Conservation (phyloP, 2,329 filamentous ascomycete species). For the Exophiala viscosa region DNA sequence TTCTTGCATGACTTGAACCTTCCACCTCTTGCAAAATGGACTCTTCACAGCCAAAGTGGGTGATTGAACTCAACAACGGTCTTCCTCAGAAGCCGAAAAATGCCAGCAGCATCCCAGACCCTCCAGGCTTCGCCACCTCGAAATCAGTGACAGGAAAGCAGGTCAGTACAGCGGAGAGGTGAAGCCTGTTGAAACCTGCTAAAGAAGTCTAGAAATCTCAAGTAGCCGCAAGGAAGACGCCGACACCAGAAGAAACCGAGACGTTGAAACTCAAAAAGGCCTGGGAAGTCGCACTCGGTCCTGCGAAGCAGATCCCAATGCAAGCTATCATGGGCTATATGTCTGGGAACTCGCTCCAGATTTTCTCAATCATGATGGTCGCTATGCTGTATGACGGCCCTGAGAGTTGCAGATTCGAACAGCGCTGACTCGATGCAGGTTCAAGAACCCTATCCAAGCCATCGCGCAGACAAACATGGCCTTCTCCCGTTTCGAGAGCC, state of each 20-base stretch:
- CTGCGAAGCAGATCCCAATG: constrained; percentile 93
- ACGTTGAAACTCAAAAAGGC: constrained; percentile 97
- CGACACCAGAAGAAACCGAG: constrained; percentile 71
- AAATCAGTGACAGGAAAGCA: constrained; percentile 56
- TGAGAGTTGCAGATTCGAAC: not conserved
- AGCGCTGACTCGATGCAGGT: constrained; percentile 39
- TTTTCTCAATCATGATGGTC: constrained; percentile 99
- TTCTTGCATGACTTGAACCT: not conserved
- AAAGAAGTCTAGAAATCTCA: constrained; percentile 29
- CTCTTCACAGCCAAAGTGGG: constrained; percentile 70
- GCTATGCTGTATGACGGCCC: constrained; percentile 61
- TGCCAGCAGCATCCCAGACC: constrained; percentile 67
- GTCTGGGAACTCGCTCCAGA: constrained; percentile 96
- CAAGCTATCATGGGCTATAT: constrained; percentile 99
- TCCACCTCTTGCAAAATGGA: constrained; percentile 14
- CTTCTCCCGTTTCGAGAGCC: constrained; percentile 88
- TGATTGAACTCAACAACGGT: constrained; percentile 70
- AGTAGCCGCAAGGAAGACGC: constrained; percentile 25
- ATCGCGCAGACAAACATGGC: constrained; percentile 76
- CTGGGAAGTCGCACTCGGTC: constrained; percentile 92
- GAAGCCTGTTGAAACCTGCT: constrained; percentile 1
- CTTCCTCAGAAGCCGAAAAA: constrained; percentile 64
- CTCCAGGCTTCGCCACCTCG: constrained; percentile 71
- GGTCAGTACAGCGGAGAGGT: constrained; percentile 13
- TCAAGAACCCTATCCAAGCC: constrained; percentile 90